phyloP scores from a whole-genome alignment of 192 early-diverging fungal genomes.

The Umbelopsis isabellina region DNA sequence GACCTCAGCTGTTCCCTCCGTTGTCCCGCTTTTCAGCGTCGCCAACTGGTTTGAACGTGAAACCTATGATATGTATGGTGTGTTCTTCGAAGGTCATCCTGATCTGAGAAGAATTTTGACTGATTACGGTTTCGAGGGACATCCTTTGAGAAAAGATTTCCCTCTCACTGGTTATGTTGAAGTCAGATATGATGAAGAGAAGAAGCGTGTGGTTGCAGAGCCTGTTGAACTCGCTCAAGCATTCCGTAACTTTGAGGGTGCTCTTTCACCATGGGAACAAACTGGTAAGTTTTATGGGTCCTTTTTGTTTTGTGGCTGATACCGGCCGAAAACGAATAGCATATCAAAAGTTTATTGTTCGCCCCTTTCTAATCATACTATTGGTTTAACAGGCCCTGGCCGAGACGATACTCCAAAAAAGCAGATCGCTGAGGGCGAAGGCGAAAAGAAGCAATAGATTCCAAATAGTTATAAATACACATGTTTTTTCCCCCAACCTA shows the following conservation, averaged over 20 bases:
- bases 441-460: slow-evolving; percentile 33
- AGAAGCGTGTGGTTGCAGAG: slow-evolving; percentile 96
- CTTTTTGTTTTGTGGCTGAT: background rate
- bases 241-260: slow-evolving; percentile 93
- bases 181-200: slow-evolving; percentile 97
- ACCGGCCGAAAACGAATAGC: background rate
- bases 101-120: slow-evolving; percentile 96
- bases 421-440: slow-evolving; percentile 21
- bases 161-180: slow-evolving; percentile 99
- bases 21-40: slow-evolving; percentile 75
- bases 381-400: slow-evolving; percentile 39
- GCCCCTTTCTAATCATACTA: background rate
- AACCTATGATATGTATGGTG: slow-evolving; percentile 98
- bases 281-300: slow-evolving; percentile 51
- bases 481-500: slow-evolving; percentile 5
- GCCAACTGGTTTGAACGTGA: slow-evolving; percentile 99
- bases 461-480: slow-evolving; percentile 12
- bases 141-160: slow-evolving; percentile 96
- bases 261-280: slow-evolving; percentile 94
- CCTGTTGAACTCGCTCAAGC: slow-evolving; percentile 95
- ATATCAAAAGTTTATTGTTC: background rate
- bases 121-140: slow-evolving; percentile 98
- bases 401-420: slow-evolving; percentile 44
- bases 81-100: slow-evolving; percentile 95
- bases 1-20: slow-evolving; percentile 86